phyloP scores from a whole-genome alignment of 1,284 basidiomycete species.

The Hypsizygus ulmarius region DNA sequence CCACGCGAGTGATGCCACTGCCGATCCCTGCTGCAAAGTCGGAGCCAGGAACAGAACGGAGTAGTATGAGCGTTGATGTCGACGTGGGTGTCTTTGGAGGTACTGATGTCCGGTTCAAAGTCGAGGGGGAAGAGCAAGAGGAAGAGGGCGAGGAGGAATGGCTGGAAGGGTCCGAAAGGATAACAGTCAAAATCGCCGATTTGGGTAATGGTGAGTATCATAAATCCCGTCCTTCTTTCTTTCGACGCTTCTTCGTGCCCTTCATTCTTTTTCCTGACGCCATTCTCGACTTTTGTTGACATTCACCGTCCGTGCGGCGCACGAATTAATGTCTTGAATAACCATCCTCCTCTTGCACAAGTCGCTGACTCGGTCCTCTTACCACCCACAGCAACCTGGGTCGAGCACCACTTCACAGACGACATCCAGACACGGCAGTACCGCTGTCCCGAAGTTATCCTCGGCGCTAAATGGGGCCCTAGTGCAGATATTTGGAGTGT shows the following conservation, averaged over 20 bases:
- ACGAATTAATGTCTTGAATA: too few relatives aligned
- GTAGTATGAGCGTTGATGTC: conserved; percentile 16
- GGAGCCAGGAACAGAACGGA: conserved; percentile 9
- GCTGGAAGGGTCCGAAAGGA: conserved; percentile 59
- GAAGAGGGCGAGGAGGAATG: conserved; percentile 16
- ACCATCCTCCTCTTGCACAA: neutral
- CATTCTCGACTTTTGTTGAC: too few relatives aligned
- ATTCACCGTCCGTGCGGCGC: too few relatives aligned
- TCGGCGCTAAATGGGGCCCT: conserved; percentile 92
- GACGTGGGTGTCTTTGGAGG: conserved; percentile 15
- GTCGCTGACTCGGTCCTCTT: conserved; percentile 16
- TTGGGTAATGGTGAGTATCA: conserved; percentile 77
- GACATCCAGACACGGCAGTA: conserved; percentile 98
- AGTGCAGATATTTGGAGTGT: conserved; percentile 97
- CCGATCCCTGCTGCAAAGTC: conserved; percentile 23
- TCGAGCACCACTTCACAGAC: conserved; percentile 91
- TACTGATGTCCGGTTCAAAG: neutral
- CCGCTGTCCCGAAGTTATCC: conserved; percentile 94
- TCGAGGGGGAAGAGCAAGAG: conserved; percentile 6
- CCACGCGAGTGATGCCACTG: conserved; percentile 17
- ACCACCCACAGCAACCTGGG: conserved; percentile 65
- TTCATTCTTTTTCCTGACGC: neutral
- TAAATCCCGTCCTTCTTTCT: neutral
- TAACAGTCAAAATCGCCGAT: conserved; percentile 99
- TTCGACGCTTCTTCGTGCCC: conserved; percentile 11